Conservation (phyloP, 2,329 filamentous ascomycete species). For the Verticillium longisporum region DNA sequence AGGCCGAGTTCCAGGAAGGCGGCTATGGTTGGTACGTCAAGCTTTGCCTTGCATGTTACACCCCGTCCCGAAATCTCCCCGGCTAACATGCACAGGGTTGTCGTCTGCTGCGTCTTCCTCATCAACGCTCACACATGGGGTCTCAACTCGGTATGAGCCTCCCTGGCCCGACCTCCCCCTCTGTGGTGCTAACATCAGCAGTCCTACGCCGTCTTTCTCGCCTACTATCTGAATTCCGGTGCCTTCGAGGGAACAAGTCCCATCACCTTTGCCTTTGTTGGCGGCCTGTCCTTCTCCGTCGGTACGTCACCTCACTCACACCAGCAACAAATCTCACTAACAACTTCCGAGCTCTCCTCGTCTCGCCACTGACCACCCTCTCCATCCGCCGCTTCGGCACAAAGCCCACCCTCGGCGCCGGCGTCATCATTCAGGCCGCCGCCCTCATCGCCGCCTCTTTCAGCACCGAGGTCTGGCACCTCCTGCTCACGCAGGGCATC, state of each 20-base stretch:
- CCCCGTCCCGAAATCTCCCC: not conserved
- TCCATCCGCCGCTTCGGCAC: slow-evolving; percentile 57
- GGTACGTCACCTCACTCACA: slow-evolving; percentile 18
- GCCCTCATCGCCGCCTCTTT: slow-evolving; percentile 68
- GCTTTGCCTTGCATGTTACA: not conserved
- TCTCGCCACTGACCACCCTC: slow-evolving; percentile 62
- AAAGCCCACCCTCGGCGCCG: slow-evolving; percentile 54
- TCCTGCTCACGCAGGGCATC: slow-evolving; percentile 68
- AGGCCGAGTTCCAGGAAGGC: slow-evolving; percentile 39
- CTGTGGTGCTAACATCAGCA: slow-evolving; percentile 12
- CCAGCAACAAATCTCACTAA: not conserved
- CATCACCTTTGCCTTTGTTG: slow-evolving; percentile 72
- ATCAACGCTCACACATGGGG: slow-evolving; percentile 72
- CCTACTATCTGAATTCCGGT: slow-evolving; percentile 49
- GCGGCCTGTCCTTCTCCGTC: slow-evolving; percentile 58
- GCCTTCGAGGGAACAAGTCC: slow-evolving; percentile 56
- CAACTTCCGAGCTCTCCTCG: slow-evolving; percentile 43
- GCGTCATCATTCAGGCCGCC: slow-evolving; percentile 55
- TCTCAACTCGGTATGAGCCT: slow-evolving; percentile 49
- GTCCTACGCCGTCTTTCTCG: slow-evolving; percentile 52
- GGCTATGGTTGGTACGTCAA: slow-evolving; percentile 50
- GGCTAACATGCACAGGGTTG: slow-evolving; percentile 30
- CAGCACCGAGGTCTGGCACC: slow-evolving; percentile 62
- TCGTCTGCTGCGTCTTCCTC: slow-evolving; percentile 44
- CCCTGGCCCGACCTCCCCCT: not conserved